Percentiles rank a stretch among this genome's conserved stretches.
These are phyloP conservation scores for Fragilariopsis cylindrus DNA, from an alignment of 108 stramenopile species.

Conservation along the genomic window DNA sequence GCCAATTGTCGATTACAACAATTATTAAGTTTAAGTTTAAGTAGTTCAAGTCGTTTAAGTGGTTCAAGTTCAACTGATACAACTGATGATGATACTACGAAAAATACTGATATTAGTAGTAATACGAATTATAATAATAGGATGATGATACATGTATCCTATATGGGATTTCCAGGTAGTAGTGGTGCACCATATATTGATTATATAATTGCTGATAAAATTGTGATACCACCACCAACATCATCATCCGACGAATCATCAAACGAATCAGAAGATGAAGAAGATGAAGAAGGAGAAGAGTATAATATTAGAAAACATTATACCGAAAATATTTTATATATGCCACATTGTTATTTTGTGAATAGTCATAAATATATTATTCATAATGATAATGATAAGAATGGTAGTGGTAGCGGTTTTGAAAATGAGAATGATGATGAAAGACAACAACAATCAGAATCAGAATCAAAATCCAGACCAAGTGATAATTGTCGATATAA, in stretches of 20 bases:
- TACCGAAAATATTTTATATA: constrained; percentile 62
- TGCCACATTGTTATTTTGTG: constrained; percentile 90
- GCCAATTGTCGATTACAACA: constrained; percentile 18
- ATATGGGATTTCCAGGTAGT: constrained; percentile 86
- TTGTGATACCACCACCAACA: constrained; percentile 43
- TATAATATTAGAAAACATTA: constrained; percentile 53
- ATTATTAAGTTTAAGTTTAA: not conserved
- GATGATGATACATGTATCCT: constrained; percentile 59
- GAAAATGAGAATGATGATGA: not conserved
- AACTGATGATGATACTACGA: not conserved
- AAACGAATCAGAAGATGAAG: too few species aligned
- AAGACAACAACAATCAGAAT: not conserved
- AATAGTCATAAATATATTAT: constrained; percentile 70
- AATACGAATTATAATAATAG: not conserved
- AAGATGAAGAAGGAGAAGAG: too few species aligned
- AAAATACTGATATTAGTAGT: too few species aligned
- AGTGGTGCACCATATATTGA: constrained; percentile 70
- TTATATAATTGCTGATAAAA: constrained; percentile 71
- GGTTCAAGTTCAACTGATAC: too few species aligned
- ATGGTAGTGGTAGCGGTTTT: not conserved
- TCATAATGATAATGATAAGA: not conserved
- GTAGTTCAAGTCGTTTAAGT: not conserved
- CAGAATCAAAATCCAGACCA: constrained; percentile 30
- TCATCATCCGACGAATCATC: too few species aligned
- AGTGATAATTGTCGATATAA: constrained; percentile 31